These are phyloP conservation scores for Cryoendolithus antarcticus DNA, from an alignment of 2,329 filamentous ascomycete genomes.

Conservation along the genomic window DNA sequence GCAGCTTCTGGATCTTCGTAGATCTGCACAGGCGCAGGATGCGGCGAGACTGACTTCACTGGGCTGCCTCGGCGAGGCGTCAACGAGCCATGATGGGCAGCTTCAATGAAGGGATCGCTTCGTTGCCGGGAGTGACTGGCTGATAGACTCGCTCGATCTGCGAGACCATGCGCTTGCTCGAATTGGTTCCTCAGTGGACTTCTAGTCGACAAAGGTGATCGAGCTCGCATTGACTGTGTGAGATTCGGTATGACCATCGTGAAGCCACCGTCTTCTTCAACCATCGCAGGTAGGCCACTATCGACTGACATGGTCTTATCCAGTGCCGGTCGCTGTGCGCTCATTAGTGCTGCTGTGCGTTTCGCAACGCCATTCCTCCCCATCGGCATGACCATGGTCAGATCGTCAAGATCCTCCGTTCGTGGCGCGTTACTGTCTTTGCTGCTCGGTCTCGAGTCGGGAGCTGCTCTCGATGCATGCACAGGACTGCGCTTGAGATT, in stretches of 20 bases:
- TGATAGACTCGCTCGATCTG: conserved; percentile 6
- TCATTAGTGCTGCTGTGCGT: neutral
- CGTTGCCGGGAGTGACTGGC: conserved; percentile 4
- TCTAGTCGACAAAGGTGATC: conserved; percentile 18
- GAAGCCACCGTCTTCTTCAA: conserved; percentile 35
- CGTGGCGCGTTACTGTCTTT: conserved; percentile 17
- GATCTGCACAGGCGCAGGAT: conserved; percentile 34
- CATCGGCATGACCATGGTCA: conserved; percentile 36
- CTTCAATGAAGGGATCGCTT: conserved; percentile 6
- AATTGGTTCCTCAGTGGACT: conserved; percentile 23
- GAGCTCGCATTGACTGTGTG: conserved; percentile 12
- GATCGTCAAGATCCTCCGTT: conserved; percentile 27
- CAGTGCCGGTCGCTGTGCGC: conserved; percentile 22
- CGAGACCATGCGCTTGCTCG: conserved; percentile 18
- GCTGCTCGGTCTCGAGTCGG: conserved; percentile 20
- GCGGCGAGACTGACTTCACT: conserved; percentile 15
- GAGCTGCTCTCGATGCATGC: conserved; percentile 6
- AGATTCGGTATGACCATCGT: conserved; percentile 38
- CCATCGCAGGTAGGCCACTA: conserved; percentile 22
- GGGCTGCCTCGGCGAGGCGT: conserved; percentile 10
- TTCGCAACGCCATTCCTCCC: conserved; percentile 1
- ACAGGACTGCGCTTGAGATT: conserved; percentile 14
- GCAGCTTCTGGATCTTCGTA: conserved; percentile 41
- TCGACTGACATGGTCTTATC: conserved; percentile 29
- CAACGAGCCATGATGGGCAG: neutral